Base-by-base conservation (phyloP, 805 yeast genomes). In the Candida patagonica region DNA sequence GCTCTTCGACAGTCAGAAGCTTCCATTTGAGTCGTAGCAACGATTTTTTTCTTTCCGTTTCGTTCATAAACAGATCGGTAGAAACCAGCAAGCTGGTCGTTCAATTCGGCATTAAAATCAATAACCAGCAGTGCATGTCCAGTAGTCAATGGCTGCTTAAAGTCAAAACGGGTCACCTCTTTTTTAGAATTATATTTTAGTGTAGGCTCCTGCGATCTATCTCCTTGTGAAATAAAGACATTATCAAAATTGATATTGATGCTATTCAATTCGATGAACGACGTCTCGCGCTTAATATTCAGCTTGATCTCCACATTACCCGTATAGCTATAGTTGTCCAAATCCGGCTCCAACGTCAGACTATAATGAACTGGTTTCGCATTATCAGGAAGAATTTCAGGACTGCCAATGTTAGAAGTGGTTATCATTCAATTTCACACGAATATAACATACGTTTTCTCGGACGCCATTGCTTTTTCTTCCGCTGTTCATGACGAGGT, bases 1-100 rank as follows among this genome's bases (percentile, higher is more conserved):
- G 87, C 85, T 42, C 80, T 69, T 51, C 87, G 75, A 54, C 84
- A 78, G 61, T 79, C 87, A 25, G 85, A 76, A 26, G 87, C 77
- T 62, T 80, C 86, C 75, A 80, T 74, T 60, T 76, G 82, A 32
- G 83, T 73, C 46, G 80, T 71, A 30, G 80, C 81, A 47, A 77
- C 65, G 51, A 73, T 74, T 47, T 73, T 68, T 41, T 73, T 67
- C 42, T 66, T 56, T 27, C 82, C 82, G 31, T 54, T 40, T 51
- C 72, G 76, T 38, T 53, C 59, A 62, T 78, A 78, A 24, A 75
- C 66, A 10, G 82, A 74, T 51, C 82, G 69, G 65, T 80, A 80
- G 61, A 80, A 80, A 6, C 87, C 87, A 37, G 81, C 79, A 80
- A 80, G 74, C 54, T 76, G 68, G 57, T 76, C 76, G 59, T 78